Percentiles rank a stretch among this genome's conserved stretches.
Evolutionary conservation across 805 yeast genomes (phyloP).

Genomic region (Candida methanosorbosa): DNA sequence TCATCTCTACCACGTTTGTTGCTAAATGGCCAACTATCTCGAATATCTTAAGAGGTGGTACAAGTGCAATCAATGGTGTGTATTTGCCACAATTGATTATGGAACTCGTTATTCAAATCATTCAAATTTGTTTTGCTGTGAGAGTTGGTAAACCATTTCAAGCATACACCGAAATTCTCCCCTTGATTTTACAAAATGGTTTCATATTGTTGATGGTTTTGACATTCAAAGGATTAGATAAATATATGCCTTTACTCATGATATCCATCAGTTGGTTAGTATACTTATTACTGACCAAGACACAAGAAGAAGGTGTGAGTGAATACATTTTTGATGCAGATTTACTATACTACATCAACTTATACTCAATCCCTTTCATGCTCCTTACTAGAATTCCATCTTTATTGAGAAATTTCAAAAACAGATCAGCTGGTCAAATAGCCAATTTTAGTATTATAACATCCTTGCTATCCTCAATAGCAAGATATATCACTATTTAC

Average conservation of each 20-base stretch:
- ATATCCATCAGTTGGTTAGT: constrained; percentile 1
- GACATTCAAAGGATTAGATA: constrained; percentile 4
- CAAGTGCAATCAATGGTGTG: constrained; percentile 26
- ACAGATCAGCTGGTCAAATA: constrained; percentile 34
- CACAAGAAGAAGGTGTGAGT: neutral
- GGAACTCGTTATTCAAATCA: constrained; percentile 24
- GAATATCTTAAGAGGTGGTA: constrained; percentile 20
- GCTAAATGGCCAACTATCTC: constrained; percentile 34
- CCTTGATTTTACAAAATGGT: constrained; percentile 27
- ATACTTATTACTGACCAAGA: constrained; percentile 3
- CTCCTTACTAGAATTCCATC: constrained; percentile 33
- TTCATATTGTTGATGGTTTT: constrained; percentile 22
- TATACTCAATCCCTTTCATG: constrained; percentile 26
- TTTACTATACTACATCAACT: constrained; percentile 17
- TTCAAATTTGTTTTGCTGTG: constrained; percentile 27
- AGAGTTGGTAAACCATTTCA: constrained; percentile 26
- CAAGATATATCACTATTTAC: constrained; percentile 30
- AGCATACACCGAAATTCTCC: constrained; percentile 30
- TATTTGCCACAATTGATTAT: constrained; percentile 23
- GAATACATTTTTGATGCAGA: constrained; percentile 14
- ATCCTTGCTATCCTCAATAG: constrained; percentile 27
- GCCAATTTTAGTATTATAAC: constrained; percentile 28
- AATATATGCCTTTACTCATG: constrained; percentile 2
- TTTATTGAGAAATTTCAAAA: constrained; percentile 25
- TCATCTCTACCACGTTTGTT: constrained; percentile 26